These are phyloP conservation scores for Logfia minima DNA, from an alignment of 129 eudicot species.

Conservation along the genomic window DNA sequence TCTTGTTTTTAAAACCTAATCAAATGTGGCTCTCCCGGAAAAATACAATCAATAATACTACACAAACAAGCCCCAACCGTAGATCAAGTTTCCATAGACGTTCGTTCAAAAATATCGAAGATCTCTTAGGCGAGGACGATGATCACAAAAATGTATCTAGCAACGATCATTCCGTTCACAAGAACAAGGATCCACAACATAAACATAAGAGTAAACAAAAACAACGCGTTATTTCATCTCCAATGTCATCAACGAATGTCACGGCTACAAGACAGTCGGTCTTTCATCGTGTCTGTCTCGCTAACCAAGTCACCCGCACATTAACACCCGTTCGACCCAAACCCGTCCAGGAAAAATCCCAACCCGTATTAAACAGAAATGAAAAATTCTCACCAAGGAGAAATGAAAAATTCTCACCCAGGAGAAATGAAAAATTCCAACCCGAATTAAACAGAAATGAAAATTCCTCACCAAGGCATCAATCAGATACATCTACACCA, in stretches of 20 bases:
- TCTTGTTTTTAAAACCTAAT: not conserved
- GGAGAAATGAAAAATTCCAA: not conserved
- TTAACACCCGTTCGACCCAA: conserved; percentile 29
- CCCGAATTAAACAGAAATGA: not conserved
- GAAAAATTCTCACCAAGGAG: not conserved
- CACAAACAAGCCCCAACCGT: not conserved
- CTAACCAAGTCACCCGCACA: conserved; percentile 50
- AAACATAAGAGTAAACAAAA: not conserved
- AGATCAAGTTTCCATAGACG: not conserved
- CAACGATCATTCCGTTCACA: not conserved
- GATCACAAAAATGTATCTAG: not conserved
- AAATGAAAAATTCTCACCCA: conserved; percentile 20
- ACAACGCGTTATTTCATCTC: not conserved
- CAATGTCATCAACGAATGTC: conserved; percentile 20
- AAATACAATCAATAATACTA: not conserved
- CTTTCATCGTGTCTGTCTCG: conserved; percentile 72
- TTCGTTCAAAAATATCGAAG: not conserved
- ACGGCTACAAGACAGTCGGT: conserved; percentile 36
- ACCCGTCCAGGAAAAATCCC: not conserved
- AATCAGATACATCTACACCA: conserved; percentile 16
- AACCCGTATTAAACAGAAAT: too few relatives aligned
- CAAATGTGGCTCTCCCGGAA: not conserved
- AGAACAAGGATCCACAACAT: not conserved
- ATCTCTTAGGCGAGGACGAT: not conserved
- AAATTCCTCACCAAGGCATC: not conserved